Evolutionary conservation across 2,329 filamentous ascomycete genomes (phyloP), one percentile per base, ranked within the genome.

Genomic region (Colletotrichum phormii): DNA sequence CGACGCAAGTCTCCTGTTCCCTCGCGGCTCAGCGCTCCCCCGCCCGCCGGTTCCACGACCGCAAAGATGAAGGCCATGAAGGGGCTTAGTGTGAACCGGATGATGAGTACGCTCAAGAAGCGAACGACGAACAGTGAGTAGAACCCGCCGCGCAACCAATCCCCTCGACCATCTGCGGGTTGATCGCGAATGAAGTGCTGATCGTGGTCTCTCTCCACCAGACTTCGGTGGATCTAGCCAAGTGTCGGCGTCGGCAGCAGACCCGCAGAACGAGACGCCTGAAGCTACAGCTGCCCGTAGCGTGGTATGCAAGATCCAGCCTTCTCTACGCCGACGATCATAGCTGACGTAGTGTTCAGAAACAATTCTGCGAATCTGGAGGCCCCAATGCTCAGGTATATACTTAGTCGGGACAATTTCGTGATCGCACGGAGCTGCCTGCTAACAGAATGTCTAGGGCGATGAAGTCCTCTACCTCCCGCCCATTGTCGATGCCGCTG

Each of bases 391-490:
- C 77, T 87, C 90, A 87, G 72, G 84, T 84, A 65, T 77, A 73
- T 67, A 22, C 24, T 24, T 12, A 29, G 4, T 58, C 59, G n/a
- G 42, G 24, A 35, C 42, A 13, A 13, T 49, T 24, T 26, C n/a
- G 24, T 24, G 57, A 74, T 58, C 53, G 22, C 15, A 8, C 4
- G n/a, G 42, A 58, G 24, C 37, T 24, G 37, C 37, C 11, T 42
- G n/a, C 71, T 71, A 53, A 73, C 37, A n/a, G 24, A 8, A 31
- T 29, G 9, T 15, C 53, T 81, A 95, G 89, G 94, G 92, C 80
- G 94, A 97, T 81, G 97, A 98, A 85, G 95, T 97, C 75, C 91
- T 98, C 72, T 94, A 95, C 80, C 92, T 98, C 46, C 97, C 97
- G 9, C 90, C 92, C 72, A 98, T 99, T 76, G 97, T 99, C 85